These are phyloP conservation scores for Rhizophagus sp. DNA, from an alignment of 192 early-diverging fungal genomes.

Conservation along the genomic window DNA sequence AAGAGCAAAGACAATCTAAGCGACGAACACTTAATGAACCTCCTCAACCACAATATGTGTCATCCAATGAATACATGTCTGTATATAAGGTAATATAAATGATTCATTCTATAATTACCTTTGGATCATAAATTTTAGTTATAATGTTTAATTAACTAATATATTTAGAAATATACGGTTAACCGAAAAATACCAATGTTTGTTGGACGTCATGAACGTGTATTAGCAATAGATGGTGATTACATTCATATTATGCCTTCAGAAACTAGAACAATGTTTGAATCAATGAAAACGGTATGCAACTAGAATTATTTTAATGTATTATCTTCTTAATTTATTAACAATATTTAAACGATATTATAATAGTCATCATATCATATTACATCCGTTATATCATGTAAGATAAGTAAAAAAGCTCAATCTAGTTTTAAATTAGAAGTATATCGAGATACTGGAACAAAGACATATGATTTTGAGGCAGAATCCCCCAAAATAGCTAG, in stretches of 20 bases:
- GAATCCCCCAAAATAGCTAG: conserved; percentile 62
- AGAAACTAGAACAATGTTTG: conserved; percentile 74
- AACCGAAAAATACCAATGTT: conserved; percentile 82
- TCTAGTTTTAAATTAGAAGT: conserved; percentile 70
- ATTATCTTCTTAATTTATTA: conserved; percentile 16
- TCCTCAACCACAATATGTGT: conserved; percentile 20
- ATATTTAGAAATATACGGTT: conserved; percentile 75
- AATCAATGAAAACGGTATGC: conserved; percentile 78
- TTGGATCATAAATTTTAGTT: background rate
- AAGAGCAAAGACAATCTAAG: background rate
- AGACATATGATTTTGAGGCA: conserved; percentile 81
- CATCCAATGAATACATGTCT: conserved; percentile 31
- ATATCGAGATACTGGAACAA: conserved; percentile 63
- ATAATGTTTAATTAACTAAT: background rate
- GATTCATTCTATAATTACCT: background rate
- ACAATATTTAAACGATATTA: background rate
- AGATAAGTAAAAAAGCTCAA: conserved; percentile 67
- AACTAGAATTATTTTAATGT: background rate
- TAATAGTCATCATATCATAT: conserved; percentile 64
- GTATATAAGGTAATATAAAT: conserved; percentile 24
- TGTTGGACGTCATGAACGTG: conserved; percentile 78
- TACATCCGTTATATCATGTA: conserved; percentile 62
- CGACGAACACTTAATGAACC: conserved; percentile 18
- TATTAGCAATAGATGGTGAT: conserved; percentile 94
- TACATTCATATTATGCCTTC: conserved; percentile 88